Base-by-base conservation (phyloP, 495 filamentous ascomycete genomes). In the Daldinia decipiens region DNA sequence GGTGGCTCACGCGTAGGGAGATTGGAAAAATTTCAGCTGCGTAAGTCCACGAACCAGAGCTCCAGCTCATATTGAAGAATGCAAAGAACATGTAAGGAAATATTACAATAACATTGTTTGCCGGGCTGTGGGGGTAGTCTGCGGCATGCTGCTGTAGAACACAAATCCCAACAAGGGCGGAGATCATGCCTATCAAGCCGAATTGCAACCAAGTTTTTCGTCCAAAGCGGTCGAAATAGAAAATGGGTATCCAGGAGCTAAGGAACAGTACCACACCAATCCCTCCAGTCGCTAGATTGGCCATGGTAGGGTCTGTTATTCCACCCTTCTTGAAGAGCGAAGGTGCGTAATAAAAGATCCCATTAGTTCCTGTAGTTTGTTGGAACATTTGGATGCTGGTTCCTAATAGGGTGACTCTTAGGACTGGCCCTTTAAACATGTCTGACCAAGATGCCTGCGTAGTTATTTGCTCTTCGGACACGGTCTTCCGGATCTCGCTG, bases 401-500 rank as follows among this genome's bases (percentile, higher is more conserved):
- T 13, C 72, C 72, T 7, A 75, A 62, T n/a, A 72, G 56, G 9
- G 72, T 75, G 15, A 75, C 65, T 50, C 61, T 64, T 29, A 75
- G 59, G 32, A 81, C 74, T 8, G 78, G 79, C 5, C 61, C 34
- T n/a, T 61, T 63, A 54, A 75, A 75, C 72, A 75, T 75, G n/a
- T 75, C 69, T 15, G 65, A 58, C 72, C 72, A 75, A 8, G 72
- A 62, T n/a, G 69, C 65, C 19, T 62, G 63, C 13, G 69, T 59
- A 29, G 38, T 51, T 24, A 52, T 45, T 11, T 78, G 74, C 31
- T 82, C 78, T 29, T 74, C 78, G 15, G 62, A 71, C 19, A 66
- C 65, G 34, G 62, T 70, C 45, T 72, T 73, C 21, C 59, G 59
- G 32, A 61, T 68, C 64, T 86, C 73, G 50, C 80, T 88, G 8